Evolutionary conservation across 2,329 filamentous ascomycete genomes (phyloP), one percentile per base, ranked within the genome.

Genomic region (Arachnomyces sp.): DNA sequence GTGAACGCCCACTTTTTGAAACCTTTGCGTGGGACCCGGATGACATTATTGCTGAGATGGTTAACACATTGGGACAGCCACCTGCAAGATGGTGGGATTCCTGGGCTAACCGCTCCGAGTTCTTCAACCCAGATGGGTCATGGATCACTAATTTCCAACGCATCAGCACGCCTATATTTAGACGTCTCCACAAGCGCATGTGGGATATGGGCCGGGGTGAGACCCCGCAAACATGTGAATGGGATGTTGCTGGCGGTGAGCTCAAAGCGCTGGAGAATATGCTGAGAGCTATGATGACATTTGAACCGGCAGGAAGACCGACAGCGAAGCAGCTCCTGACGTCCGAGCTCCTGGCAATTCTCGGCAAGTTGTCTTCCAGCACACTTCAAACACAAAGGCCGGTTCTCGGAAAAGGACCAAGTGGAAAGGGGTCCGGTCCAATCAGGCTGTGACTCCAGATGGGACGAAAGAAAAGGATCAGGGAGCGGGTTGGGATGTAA

Each of bases 161-260:
- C 34, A 48, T 50, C 38, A 33, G 37, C 34, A 46, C 40, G 9
- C 47, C 48, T 36, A 39, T 37, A 18, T 46, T 43, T 12, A 25
- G 48, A 11, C 45, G 31, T 39, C 43, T 53, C 12, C 43, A 6
- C 3, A 30, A 44, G 30, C 49, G 49, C 4, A 43, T 49, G 30
- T 50, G 45, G 43, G 43, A 50, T 7, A 50, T 53, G 49, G 49
- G 49, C 8, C 47, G 49, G 12, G 49, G 47, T 15, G 46, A 53
- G 44, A 50, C 44, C 5, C 41, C 45, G 17, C 33, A 50, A 31
- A 44, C 47, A 13, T 53, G 50, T 35, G 39, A 48, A 46, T 53
- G 44, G 50, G 50, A 51, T 45, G 46, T 49, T 48, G 36, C 42
- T 38, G 44, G 48, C n/a, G 48, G 48, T 11, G 48, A 52, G 42